Evolutionary conservation across 75 land plant genomes (phyloP).

Genomic region (Cupressus sempervirens): DNA sequence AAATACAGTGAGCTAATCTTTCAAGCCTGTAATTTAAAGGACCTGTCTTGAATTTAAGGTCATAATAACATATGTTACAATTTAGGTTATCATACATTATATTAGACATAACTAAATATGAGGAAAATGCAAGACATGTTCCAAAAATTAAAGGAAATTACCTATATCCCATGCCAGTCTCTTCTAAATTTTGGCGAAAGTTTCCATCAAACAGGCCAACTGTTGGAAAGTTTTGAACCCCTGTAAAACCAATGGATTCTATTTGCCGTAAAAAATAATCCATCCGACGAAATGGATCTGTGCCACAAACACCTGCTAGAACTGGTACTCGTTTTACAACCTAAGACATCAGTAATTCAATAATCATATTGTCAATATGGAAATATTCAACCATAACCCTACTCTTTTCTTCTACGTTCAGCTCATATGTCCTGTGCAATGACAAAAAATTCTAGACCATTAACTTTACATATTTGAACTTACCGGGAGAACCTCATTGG

Average conservation of each 20-base stretch:
- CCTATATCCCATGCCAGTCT: conserved; percentile 99
- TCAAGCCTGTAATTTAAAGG: conserved; percentile 2
- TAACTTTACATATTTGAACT: conserved; percentile 16
- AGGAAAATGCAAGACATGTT: neutral
- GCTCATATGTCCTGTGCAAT: neutral
- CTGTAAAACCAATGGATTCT: conserved; percentile 84
- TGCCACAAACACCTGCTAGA: conserved; percentile 97
- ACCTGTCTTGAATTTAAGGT: neutral
- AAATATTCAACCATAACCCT: neutral
- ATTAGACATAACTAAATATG: neutral
- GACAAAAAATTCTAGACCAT: neutral
- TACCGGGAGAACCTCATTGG: conserved; percentile 95
- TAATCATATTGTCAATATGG: neutral
- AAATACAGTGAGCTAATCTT: neutral
- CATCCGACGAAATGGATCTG: conserved; percentile 97
- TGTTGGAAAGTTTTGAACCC: conserved; percentile 98
- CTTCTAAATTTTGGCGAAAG: conserved; percentile 96
- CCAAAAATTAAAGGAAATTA: conserved; percentile 20
- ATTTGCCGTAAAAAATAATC: conserved; percentile 74
- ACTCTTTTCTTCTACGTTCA: neutral
- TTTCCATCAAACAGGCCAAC: conserved; percentile 98
- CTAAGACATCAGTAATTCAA: conserved; percentile 26
- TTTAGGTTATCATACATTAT: neutral
- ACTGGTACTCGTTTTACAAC: conserved; percentile 90
- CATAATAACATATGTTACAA: neutral